Conservation (phyloP, 768 basidiomycete genomes). For the Lactifluus volemus region DNA sequence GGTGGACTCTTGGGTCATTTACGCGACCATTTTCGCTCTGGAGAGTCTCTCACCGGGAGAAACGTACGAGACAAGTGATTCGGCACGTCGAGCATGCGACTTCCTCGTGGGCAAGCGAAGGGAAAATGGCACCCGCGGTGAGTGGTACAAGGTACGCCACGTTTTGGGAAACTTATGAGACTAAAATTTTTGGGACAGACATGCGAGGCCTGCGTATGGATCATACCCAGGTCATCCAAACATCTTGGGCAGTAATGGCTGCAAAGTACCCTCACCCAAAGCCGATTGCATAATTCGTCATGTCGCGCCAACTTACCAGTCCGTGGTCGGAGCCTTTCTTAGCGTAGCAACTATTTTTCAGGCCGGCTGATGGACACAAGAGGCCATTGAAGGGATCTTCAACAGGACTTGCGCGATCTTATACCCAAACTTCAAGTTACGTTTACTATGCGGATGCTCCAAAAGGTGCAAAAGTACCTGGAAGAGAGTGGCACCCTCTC, state of each 20-base stretch:
- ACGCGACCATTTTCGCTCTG: constrained; percentile 93
- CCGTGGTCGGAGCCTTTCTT: constrained; percentile 23
- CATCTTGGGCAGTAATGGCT: constrained; percentile 86
- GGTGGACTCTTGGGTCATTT: constrained; percentile 96
- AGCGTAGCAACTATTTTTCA: constrained; percentile 23
- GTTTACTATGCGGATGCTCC: constrained; percentile 95
- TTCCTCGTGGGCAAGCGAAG: constrained; percentile 81
- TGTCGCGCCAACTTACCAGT: constrained; percentile 78
- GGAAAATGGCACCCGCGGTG: constrained; percentile 94
- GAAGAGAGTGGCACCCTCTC: constrained; percentile 26
- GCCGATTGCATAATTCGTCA: constrained; percentile 80
- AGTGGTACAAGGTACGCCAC: constrained; percentile 79
- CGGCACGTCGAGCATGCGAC: constrained; percentile 66
- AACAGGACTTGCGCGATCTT: constrained; percentile 83
- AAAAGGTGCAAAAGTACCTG: constrained; percentile 74
- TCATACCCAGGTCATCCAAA: constrained; percentile 84
- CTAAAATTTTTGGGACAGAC: constrained; percentile 40
- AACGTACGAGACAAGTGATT: constrained; percentile 65
- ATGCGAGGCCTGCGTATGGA: constrained; percentile 72
- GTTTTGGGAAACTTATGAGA: neutral
- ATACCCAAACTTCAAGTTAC: constrained; percentile 94
- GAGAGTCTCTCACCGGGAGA: constrained; percentile 89
- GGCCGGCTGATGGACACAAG: constrained; percentile 96
- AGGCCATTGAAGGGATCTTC: constrained; percentile 88
- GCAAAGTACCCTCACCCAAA: constrained; percentile 73